Conservation (phyloP, 1,139 yeast species). For the Yamadazyma siamensis region DNA sequence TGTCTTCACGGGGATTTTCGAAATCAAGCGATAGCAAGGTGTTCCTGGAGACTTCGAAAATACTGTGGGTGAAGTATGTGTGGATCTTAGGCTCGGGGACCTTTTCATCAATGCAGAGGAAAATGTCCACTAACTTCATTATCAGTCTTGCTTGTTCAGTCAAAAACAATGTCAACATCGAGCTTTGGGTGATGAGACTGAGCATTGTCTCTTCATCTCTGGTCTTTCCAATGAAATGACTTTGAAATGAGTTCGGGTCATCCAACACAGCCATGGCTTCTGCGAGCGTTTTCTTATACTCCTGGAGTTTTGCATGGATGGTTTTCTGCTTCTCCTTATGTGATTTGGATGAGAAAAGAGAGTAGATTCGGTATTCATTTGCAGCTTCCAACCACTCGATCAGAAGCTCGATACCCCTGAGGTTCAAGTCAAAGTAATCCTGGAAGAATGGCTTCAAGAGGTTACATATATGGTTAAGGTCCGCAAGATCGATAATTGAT, state of each 20-base stretch:
- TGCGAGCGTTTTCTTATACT: conserved; percentile 10
- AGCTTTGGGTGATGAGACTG: conserved; percentile 26
- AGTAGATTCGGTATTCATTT: conserved; percentile 24
- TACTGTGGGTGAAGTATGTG: conserved; percentile 20
- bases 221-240: conserved; percentile 12
- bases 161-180: conserved; percentile 16
- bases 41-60: conserved; percentile 12
- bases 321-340: conserved; percentile 18
- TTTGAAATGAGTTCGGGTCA: conserved; percentile 15
- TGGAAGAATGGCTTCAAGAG: conserved; percentile 17
- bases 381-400: conserved; percentile 29
- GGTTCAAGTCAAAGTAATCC: conserved; percentile 17
- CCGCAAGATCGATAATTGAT: conserved; percentile 15
- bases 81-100: conserved; percentile 23
- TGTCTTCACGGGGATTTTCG: conserved; percentile 10
- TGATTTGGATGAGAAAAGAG: conserved; percentile 13
- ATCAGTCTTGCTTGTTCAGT: conserved; percentile 15
- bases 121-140: conserved; percentile 23
- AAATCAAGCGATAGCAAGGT: conserved; percentile 12
- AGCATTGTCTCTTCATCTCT: conserved; percentile 25
- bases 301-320: conserved; percentile 15
- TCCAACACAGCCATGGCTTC: conserved; percentile 10
- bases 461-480: conserved; percentile 25
- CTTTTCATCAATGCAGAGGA: conserved; percentile 24
- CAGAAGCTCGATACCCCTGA: conserved; percentile 17